Base-by-base conservation (phyloP, 1,284 basidiomycete genomes). In the Ustilago cynodontis region DNA sequence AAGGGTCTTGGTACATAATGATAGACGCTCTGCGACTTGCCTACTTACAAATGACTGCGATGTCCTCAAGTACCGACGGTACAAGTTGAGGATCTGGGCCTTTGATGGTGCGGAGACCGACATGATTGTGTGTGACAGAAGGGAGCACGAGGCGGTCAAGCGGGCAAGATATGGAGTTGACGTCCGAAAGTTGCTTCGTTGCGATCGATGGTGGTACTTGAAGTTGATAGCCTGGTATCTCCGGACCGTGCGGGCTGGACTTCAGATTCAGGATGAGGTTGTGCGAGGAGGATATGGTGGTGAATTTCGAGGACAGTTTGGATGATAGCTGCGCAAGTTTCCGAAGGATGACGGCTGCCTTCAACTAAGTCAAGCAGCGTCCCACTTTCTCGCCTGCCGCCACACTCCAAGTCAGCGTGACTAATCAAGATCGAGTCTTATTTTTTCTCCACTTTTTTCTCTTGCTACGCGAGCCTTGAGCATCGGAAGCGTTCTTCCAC, bases 41-140 rank as follows among this genome's bases (percentile, higher is more conserved):
- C 20, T 20, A 84, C 84, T 71, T 69, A 86, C 83, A 68, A 86
- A 85, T 33, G 82, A 82, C 58, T 83, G 80, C 9, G 84, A 78
- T 2, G 84, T 83, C 51, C 71, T 62, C 54, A 86, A 66, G 65
- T 86, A 84, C 43, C 71, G 66, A 45, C 84, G 71, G 63, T 86
- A 86, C 63, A 86, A 73, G 57, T 71, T 59, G 52, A 84, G 64
- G 33, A 85, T 64, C 68, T 85, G 80, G 67, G 67, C 50, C 39
- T 71, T 72, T 24, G 77, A 69, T 47, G 82, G 82, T 24, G 63
- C 60, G n/a, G 65, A 53, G 29, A 58, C 70, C 50, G 70, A 63
- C 75, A 77, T 77, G 29, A 2, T 60, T 26, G 37, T 18, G 31
- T 41, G 18, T 51, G 11, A 58, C n/a, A n/a, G 13, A 18, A 47